Conservation (phyloP, 176 grass and related monocot genomes). For the Eleusine coracana region DNA sequence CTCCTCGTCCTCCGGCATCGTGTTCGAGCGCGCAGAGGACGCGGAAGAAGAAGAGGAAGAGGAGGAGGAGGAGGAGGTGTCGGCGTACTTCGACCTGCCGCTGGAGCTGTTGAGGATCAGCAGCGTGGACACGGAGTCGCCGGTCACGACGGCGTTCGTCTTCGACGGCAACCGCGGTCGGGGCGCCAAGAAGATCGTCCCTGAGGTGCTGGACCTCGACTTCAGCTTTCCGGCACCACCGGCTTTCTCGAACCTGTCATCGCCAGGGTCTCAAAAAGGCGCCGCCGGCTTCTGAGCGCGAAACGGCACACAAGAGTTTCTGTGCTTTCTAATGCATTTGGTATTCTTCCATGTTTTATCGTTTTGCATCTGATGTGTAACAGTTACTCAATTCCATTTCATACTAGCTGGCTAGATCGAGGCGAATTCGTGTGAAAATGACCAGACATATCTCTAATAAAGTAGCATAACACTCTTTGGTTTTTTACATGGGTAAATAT, state of each 20-base stretch:
- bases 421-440: too few species aligned
- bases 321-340: background rate
- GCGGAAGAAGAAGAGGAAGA: constrained; percentile 32
- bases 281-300: background rate
- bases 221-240: constrained; percentile 53
- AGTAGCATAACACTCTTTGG: too few species aligned
- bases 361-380: constrained; percentile 4
- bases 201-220: constrained; percentile 42
- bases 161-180: constrained; percentile 43
- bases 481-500: too few species aligned
- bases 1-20: constrained; percentile 39
- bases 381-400: too few species aligned
- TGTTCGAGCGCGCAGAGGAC: constrained; percentile 25
- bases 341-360: background rate
- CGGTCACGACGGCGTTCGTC: constrained; percentile 55
- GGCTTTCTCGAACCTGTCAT: constrained; percentile 33
- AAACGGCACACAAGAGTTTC: background rate
- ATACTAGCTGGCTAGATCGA: too few species aligned
- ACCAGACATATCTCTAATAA: too few species aligned
- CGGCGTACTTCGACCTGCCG: constrained; percentile 62
- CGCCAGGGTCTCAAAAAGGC: constrained; percentile 15
- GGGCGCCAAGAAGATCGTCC: constrained; percentile 26
- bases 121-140: constrained; percentile 53
- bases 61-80: constrained; percentile 27
- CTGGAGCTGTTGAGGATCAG: constrained; percentile 52